These are phyloP conservation scores for Paecilomyces fulvus DNA, from an alignment of 2,329 filamentous ascomycete species.

Conservation along the genomic window DNA sequence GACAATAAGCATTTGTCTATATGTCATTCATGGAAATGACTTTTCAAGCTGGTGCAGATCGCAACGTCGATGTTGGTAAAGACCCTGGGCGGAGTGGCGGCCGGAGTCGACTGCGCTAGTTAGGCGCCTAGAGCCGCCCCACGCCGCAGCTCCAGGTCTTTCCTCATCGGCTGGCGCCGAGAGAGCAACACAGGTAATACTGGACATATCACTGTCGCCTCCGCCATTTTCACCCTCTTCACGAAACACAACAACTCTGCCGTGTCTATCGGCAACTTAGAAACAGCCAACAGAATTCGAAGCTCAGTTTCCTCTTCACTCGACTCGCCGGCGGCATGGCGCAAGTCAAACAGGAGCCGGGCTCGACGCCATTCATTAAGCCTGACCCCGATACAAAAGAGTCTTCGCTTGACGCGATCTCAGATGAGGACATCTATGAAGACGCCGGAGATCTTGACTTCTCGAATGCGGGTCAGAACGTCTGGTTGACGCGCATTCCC, in stretches of 20 bases:
- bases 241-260: constrained; percentile 7
- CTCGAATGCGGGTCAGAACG: constrained; percentile 34
- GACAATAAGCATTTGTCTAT: neutral
- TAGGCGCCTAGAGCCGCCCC: neutral
- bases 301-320: neutral
- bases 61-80: neutral
- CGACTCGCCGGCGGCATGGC: constrained; percentile 15
- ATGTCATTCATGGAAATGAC: neutral
- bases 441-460: constrained; percentile 59
- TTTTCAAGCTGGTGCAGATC: neutral
- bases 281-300: neutral
- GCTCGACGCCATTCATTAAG: constrained; percentile 30
- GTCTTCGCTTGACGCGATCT: constrained; percentile 22
- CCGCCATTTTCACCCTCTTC: constrained; percentile 1
- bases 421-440: constrained; percentile 64
- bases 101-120: neutral
- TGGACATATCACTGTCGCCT: neutral
- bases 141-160: constrained; percentile 1
- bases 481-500: constrained; percentile 71
- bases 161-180: neutral
- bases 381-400: constrained; percentile 34
- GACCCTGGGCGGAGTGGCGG: neutral
- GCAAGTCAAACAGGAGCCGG: constrained; percentile 34
- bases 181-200: neutral
- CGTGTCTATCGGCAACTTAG: neutral